Evolutionary conservation across 805 yeast species (phyloP), one percentile per base, ranked within the genome.

Genomic region (Huiozyma sinensis): DNA sequence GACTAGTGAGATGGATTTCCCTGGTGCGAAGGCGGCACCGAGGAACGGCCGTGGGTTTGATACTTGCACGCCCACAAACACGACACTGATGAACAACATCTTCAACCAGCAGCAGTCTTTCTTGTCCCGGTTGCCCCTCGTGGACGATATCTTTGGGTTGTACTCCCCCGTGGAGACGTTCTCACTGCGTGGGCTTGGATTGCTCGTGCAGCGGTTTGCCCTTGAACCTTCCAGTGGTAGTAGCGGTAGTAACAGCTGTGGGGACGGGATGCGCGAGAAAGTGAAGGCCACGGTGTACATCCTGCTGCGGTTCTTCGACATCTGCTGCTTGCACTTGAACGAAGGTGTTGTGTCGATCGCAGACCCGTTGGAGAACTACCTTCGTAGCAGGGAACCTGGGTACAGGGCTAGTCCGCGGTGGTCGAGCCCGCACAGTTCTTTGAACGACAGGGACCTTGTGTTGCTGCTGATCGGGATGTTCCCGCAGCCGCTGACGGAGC

Each of bases 231-330:
- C 37, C 6, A 28, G 31, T 28, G 9, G 33, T 8, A 31, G n/a
- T 11, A 27, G 4, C 28, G 39, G 34, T 32, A 4, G n/a, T 4
- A n/a, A 4, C 28, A 27, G 31, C 24, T 9, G 12, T 8, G 28
- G n/a, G 9, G 41, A 13, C 13, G 41, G 31, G 9, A 12, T 7
- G 12, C 27, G 9, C 6, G 42, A 42, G 6, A 33, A 36, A 13
- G 72, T 43, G 44, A 49, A 44, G 63, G 60, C 58, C 12, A 57
- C 58, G 13, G 45, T 62, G 9, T 60, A 56, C 40, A 33, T 60
- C 7, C 40, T 62, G 17, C 44, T 62, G 17, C 44, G 58, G 36
- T 53, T 54, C 46, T 57, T 56, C 36, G 64, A 60, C 45, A 44
- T 56, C 33, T 53, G 58, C 40, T 44, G 52, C 13, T 45, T 48